Percentiles rank a stretch among this genome's conserved stretches.
These are phyloP conservation scores for Aspergillus avenaceus DNA, from an alignment of 495 filamentous ascomycete species.

Conservation along the genomic window DNA sequence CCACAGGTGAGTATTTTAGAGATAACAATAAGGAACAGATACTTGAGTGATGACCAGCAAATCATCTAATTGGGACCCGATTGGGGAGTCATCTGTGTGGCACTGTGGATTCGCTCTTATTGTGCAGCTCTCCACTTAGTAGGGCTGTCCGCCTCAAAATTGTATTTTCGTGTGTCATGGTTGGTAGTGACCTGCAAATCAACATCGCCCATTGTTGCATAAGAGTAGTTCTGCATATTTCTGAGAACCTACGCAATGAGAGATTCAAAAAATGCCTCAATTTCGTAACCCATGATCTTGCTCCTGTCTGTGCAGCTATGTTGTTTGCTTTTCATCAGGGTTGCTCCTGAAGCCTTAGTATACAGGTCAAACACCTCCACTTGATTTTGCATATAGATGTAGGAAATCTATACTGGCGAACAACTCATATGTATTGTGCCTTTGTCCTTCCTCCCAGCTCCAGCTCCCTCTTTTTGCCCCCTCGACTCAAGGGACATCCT, in stretches of 20 bases:
- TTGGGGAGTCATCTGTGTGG: conserved; percentile 17
- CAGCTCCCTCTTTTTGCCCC: too few relatives aligned
- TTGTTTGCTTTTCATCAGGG: too few relatives aligned
- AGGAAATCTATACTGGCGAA: too few relatives aligned
- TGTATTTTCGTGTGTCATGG: conserved; percentile 24
- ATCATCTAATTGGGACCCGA: too few relatives aligned
- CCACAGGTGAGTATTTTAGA: too few relatives aligned
- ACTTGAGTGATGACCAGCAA: too few relatives aligned
- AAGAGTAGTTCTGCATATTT: conserved; percentile 6
- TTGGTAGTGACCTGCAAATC: conserved; percentile 24
- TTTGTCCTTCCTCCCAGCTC: too few relatives aligned
- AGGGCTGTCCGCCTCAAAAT: conserved; percentile 15
- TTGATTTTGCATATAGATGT: too few relatives aligned
- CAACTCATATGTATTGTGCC: too few relatives aligned
- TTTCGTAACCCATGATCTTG: not conserved
- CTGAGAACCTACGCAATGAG: conserved; percentile 20
- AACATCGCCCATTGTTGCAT: conserved; percentile 10
- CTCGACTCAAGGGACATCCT: too few relatives aligned
- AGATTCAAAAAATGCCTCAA: conserved; percentile 20
- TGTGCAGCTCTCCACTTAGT: conserved; percentile 15
- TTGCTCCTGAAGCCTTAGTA: too few relatives aligned
- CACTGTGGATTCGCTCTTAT: not conserved
- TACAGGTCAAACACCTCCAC: too few relatives aligned
- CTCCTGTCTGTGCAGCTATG: not conserved
- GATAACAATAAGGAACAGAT: not conserved